Percentiles rank a stretch among this genome's conserved stretches.
Conservation (phyloP, 2,329 filamentous ascomycete species). For the Hymenoscyphus occultus region DNA sequence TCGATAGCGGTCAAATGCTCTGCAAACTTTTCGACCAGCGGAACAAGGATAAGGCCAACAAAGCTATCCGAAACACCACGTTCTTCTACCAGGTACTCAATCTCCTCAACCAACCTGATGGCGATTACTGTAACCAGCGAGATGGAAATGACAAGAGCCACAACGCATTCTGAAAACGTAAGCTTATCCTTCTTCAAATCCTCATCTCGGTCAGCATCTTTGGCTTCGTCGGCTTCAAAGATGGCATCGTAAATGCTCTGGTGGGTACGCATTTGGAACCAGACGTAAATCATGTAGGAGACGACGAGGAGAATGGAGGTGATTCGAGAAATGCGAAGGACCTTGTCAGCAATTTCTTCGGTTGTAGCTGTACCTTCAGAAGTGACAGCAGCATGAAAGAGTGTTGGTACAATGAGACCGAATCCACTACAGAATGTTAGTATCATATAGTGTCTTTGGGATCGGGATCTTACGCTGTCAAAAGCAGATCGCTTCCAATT, state of each 20-base stretch:
- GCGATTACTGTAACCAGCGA: slow-evolving; percentile 71
- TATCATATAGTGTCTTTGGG: background rate
- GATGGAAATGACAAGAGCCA: slow-evolving; percentile 63
- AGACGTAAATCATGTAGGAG: slow-evolving; percentile 64
- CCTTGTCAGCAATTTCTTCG: slow-evolving; percentile 47
- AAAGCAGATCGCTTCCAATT: slow-evolving; percentile 70
- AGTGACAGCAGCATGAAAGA: slow-evolving; percentile 50
- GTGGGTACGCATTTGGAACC: slow-evolving; percentile 74
- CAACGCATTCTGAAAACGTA: slow-evolving; percentile 68
- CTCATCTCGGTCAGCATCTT: slow-evolving; percentile 60
- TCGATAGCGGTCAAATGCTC: slow-evolving; percentile 83
- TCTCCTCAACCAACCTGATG: slow-evolving; percentile 70
- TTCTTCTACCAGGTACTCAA: slow-evolving; percentile 56
- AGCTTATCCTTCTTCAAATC: slow-evolving; percentile 64
- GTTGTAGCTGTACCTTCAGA: slow-evolving; percentile 34
- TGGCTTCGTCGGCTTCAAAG: slow-evolving; percentile 66
- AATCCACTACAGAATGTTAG: slow-evolving; percentile 41
- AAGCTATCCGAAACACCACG: slow-evolving; percentile 55
- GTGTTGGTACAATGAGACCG: slow-evolving; percentile 42
- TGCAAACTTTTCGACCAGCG: slow-evolving; percentile 81
- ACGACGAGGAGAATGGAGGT: slow-evolving; percentile 69
- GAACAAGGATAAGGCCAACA: slow-evolving; percentile 71
- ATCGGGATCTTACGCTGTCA: slow-evolving; percentile 64
- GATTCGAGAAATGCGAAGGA: slow-evolving; percentile 65
- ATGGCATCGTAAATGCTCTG: slow-evolving; percentile 74